Base-by-base conservation (phyloP, 495 filamentous ascomycete species). In the Aspergillus coremiiformis region DNA sequence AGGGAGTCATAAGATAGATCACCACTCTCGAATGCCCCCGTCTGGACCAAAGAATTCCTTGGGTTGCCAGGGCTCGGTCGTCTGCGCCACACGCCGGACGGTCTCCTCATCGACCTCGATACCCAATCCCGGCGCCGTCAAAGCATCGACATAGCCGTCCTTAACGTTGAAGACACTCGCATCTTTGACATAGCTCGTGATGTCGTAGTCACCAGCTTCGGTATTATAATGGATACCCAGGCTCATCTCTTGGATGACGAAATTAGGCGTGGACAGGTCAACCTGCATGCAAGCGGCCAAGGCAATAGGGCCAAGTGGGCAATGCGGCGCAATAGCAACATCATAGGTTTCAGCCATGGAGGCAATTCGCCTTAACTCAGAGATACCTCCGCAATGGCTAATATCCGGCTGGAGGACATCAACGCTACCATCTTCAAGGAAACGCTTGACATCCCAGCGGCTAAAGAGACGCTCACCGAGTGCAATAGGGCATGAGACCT, bases 171-270 rank as follows among this genome's bases (percentile, higher is more conserved):
- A 89, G 2, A 86, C 79, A 20, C 55, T 62, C 0, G 77, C 68
- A 61, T 88, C 79, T 52, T 77, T 79, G 5, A 84, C 71, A 57
- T 90, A 91, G 51, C 74, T 87, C 1, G 71, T 77, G 39, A 90
- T 71, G 65, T 90, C 85, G 48, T 77, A 77, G 37, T 79, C 71
- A 7, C 84, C 82, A 14, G 64, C 55, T 32, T 77, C 81, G 15
- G 70, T 69, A 57, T 89, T 90, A 62, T 90, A 90, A 66, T 91
- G 87, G 47, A 91, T 90, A 0, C 85, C 86, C 44, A 87, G 56
- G 48, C 80, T 81, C 86, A 90, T 90, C 72, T 91, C 86, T 65
- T 89, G 87, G 44, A 91, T 90, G 27, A 76, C 81, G 62, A 88
- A 88, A 60, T 91, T 90, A 1, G 84, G 71, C 26, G 73, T 81